Evolutionary conservation across 331 rosid genomes (phyloP).

Genomic region (Dryas integrifolia): DNA sequence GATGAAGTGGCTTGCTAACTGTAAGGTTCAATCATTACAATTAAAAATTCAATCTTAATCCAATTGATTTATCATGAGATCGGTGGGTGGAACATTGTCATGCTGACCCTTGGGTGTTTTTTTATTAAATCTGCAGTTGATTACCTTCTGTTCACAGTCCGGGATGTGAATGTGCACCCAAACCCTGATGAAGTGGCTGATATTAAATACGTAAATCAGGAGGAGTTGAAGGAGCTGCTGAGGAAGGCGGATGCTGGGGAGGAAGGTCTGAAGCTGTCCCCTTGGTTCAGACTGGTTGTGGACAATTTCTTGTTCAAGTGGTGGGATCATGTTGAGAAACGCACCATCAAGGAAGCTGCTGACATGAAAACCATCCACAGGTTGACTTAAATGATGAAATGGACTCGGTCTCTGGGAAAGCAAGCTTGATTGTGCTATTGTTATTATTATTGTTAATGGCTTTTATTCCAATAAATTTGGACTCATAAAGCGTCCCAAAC

Average conservation of each 20-base stretch:
- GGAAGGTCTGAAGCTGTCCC: constrained; percentile 90
- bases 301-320: constrained; percentile 94
- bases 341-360: constrained; percentile 55
- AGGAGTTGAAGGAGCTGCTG: constrained; percentile 79
- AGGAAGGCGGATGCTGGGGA: constrained; percentile 90
- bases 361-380: constrained; percentile 96
- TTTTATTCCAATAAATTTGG: constrained; percentile 14
- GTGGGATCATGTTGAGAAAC: constrained; percentile 91
- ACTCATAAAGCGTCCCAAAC: neutral
- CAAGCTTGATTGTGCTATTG: neutral
- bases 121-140: constrained; percentile 61
- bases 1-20: neutral
- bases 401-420: neutral
- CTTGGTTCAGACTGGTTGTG: constrained; percentile 96
- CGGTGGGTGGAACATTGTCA: neutral
- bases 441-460: neutral
- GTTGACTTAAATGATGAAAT: constrained; percentile 41
- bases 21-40: too few relatives aligned
- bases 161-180: constrained; percentile 63
- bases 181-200: constrained; percentile 94
- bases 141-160: constrained; percentile 77
- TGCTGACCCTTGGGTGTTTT: constrained; percentile 24
- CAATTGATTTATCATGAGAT: too few relatives aligned
- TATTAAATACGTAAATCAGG: constrained; percentile 67
- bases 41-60: too few relatives aligned